phyloP scores from a whole-genome alignment of 2,329 filamentous ascomycete genomes.

The Arthrobotrys sphaeroides region DNA sequence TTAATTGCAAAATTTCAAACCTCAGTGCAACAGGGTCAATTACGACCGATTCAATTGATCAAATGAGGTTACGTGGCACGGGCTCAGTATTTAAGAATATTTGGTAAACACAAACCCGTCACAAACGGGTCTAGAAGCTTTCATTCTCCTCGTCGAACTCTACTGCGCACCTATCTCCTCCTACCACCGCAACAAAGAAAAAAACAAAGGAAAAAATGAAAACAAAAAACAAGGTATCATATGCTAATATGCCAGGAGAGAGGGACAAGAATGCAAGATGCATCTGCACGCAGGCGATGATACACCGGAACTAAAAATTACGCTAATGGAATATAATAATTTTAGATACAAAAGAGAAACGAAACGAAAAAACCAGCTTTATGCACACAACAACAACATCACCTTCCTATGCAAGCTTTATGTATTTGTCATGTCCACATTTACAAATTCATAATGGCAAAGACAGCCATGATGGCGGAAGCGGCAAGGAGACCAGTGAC shows the following conservation, averaged over 20 bases:
- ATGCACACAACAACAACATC: constrained; percentile 2
- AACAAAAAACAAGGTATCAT: constrained; percentile 39
- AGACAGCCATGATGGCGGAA: constrained; percentile 49
- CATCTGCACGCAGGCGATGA: constrained; percentile 20
- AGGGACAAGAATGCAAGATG: constrained; percentile 28
- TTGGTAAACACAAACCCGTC: constrained; percentile 17
- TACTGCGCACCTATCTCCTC: not conserved
- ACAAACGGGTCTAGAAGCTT: constrained; percentile 1
- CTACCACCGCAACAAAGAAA: constrained; percentile 9
- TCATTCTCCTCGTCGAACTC: not conserved
- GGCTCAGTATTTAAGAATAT: no score
- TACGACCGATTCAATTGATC: no score
- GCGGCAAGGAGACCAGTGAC: constrained; percentile 48
- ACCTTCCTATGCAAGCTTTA: not conserved
- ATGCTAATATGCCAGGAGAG: constrained; percentile 30
- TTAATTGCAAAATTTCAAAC: no score
- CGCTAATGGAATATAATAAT: constrained; percentile 22
- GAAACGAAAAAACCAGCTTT: constrained; percentile 20
- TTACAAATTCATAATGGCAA: constrained; percentile 54
- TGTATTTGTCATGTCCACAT: constrained; percentile 48
- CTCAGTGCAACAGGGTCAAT: no score
- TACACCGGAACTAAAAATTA: constrained; percentile 41
- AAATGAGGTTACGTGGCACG: no score
- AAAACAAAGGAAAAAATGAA: constrained; percentile 22
- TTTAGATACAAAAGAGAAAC: constrained; percentile 52